Percentiles rank a stretch among this genome's conserved stretches.
These are phyloP conservation scores for Hylodesmum podocarpum DNA, from an alignment of 306 rosid species.

Conservation along the genomic window DNA sequence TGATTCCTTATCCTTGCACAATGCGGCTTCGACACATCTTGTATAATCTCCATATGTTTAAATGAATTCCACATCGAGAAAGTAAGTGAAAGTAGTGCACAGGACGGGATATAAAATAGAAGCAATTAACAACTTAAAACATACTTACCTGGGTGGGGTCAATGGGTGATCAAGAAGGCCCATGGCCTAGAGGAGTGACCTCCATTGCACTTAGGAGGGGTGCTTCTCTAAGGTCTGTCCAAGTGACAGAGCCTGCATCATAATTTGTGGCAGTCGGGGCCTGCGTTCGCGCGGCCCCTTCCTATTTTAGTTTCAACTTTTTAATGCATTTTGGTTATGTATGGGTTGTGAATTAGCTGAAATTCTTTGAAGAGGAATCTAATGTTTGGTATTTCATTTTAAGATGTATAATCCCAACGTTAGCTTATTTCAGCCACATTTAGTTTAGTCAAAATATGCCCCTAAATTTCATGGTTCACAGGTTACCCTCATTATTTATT, in stretches of 20 bases:
- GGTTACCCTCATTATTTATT: too few species aligned
- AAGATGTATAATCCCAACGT: neutral
- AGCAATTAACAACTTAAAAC: neutral
- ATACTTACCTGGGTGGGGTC: constrained; percentile 69
- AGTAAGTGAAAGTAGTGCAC: neutral
- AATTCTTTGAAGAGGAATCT: too few species aligned
- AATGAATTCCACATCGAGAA: neutral
- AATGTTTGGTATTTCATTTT: too few species aligned
- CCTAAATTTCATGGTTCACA: neutral
- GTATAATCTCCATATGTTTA: neutral
- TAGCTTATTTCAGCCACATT: neutral
- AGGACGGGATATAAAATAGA: neutral
- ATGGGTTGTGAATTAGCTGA: too few species aligned
- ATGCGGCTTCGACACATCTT: neutral
- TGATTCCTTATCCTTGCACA: too few species aligned
- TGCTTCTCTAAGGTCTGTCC: constrained; percentile 53
- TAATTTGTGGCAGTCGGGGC: constrained; percentile 49
- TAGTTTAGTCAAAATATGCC: neutral
- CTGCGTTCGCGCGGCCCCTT: constrained; percentile 53
- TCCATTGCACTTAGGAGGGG: constrained; percentile 59
- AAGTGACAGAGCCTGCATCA: constrained; percentile 43
- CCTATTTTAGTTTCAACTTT: neutral
- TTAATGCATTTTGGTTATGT: too few species aligned
- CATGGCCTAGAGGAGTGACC: constrained; percentile 47
- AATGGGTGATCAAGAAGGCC: constrained; percentile 46